Evolutionary conservation across 148 eudicot genomes (phyloP), one percentile per base, ranked within the genome.

Genomic region (Spergularia marina): DNA sequence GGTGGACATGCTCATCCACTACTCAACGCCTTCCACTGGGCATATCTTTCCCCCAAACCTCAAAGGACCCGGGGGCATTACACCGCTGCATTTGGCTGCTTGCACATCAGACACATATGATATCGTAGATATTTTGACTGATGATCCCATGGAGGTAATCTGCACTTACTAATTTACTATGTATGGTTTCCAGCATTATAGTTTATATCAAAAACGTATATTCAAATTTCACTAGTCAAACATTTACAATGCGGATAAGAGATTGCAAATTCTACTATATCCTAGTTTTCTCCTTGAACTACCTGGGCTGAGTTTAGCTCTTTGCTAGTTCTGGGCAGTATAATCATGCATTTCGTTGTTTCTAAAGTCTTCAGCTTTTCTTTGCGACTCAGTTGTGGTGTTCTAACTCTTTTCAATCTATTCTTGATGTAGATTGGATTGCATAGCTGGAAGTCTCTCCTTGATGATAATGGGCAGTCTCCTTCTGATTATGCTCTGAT

Each of bases 21-120:
- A 92, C 74, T 80, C 85, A 25, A 67, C 85, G 62, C 53, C 57
- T 30, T 82, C 85, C 16, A 79, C 68, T 78, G 82, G 68, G 36
- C 88, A 83, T 72, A 79, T 92, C 21, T 92, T 92, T 73, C 84
- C 82, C 12, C 97, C 97, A 55, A 83, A 87, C 75, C 77, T 83
- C 67, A 82, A 52, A 71, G 97, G 94, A 73, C 94, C 94, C 68
- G 97, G 91, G 67, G 97, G 94, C 59, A 71, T 92, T 82, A 92
- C 94, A 44, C 94, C 97, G 66, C 81, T 92, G 54, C 97, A 92
- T 84, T 83, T 90, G 84, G 97, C 91, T 82, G 97, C 97, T 65
- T 88, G 84, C 78, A 83, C 80, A 12, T 80, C 92, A 18, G 82
- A 76, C 74, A 87, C 89, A 5, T 84, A 83, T 70, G 92, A 85